Base-by-base conservation (phyloP, 495 filamentous ascomycete species). In the Lasiosphaeria ovina region DNA sequence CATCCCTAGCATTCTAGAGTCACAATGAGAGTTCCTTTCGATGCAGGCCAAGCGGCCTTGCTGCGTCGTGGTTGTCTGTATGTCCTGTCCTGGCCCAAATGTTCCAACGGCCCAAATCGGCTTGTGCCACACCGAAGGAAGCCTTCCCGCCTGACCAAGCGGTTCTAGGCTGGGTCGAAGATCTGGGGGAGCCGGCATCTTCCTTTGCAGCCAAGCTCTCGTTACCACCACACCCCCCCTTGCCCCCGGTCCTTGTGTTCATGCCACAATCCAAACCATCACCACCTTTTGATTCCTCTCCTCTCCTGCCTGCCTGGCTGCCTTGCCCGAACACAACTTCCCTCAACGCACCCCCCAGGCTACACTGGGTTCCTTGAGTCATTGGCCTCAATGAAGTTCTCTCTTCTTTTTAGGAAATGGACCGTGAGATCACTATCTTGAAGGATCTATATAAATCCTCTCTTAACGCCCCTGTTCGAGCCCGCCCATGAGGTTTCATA, bases 41-140 rank as follows among this genome's bases (percentile, higher is more conserved):
- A n/a, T 52, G 50, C 33, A 35, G 50, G 24, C 10, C 47, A 49
- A 49, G 50, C 47, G 8, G 14, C 47, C 47, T 24, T 24, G n/a
- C 47, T 50, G 3, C 47, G 24, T 24, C 47, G 24, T 24, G 24
- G 24, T 24, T 24, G 24, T 24, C 24, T 24, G 24, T 24, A 24
- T 24, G 24, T 24, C 24, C 24, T 52, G 35, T 52, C 53, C 53
- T 55, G 7, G 53, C 6, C 24, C 7, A 24, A 16, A 49, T 49
- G 24, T 48, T 11, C 52, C 34, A 40, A 55, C 24, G 24, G 24
- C 24, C 24, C 24, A 24, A 0, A 24, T 24, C 24, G 24, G 24
- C 2, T 24, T 31, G 62, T 61, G 62, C 54, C 59, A 36, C 60
- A 1, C 24, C 3, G 55, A 58, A 61, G 55, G 58, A 24, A 65